Conservation (phyloP, 176 grass and related monocot species). For the Triticum monococcum region DNA sequence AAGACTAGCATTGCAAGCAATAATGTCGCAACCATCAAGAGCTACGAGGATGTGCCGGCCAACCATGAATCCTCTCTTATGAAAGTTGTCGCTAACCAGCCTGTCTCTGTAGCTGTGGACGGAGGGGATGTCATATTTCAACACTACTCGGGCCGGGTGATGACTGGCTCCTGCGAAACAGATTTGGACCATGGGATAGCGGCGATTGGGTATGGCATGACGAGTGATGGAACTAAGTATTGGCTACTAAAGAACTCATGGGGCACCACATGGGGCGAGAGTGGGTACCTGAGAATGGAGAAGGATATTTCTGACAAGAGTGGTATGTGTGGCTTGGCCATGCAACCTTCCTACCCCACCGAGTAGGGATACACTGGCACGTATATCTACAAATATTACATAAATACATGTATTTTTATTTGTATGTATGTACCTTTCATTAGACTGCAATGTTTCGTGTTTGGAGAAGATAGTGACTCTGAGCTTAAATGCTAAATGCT, state of each 20-base stretch:
- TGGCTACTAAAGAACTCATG: neutral
- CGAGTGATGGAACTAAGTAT: neutral
- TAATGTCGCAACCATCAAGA: neutral
- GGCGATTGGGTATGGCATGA: neutral
- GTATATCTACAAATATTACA: neutral
- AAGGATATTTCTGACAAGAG: neutral
- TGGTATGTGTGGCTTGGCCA: neutral
- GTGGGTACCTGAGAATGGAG: neutral
- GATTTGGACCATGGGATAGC: neutral
- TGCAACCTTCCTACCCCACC: neutral
- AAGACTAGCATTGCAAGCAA: neutral
- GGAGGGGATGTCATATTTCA: neutral
- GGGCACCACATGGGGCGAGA: neutral
- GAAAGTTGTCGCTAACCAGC: neutral
- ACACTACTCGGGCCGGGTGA: neutral
- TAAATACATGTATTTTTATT: too few species aligned
- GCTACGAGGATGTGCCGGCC: neutral
- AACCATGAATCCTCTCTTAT: neutral
- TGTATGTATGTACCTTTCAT: too few species aligned
- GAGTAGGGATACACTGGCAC: neutral
- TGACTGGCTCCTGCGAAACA: neutral
- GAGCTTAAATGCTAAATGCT: too few species aligned
- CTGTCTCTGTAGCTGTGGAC: neutral
- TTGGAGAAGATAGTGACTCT: too few species aligned
- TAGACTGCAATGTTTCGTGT: too few species aligned